Percentiles rank a stretch among this genome's conserved stretches.
These are phyloP conservation scores for Fomitiporia mediterranea DNA, from an alignment of 1,284 basidiomycete species.

Conservation along the genomic window DNA sequence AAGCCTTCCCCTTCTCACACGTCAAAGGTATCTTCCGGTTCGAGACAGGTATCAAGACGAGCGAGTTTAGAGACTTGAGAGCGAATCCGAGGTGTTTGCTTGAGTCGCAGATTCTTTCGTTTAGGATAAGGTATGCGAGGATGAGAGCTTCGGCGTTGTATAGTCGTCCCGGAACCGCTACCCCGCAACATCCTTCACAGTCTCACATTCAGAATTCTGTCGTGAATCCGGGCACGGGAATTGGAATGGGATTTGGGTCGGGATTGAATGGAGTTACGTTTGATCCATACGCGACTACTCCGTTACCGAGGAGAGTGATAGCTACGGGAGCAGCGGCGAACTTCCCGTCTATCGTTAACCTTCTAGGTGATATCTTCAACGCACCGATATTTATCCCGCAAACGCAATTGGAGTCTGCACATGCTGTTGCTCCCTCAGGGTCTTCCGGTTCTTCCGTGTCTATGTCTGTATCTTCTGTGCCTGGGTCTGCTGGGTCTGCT, in stretches of 20 bases:
- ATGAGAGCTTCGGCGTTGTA: slow-evolving; percentile 34
- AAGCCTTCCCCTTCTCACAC: slow-evolving; percentile 63
- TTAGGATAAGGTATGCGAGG: slow-evolving; percentile 73
- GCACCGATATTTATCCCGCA: slow-evolving; percentile 66
- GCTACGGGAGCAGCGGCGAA: slow-evolving; percentile 73
- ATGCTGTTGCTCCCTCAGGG: slow-evolving; percentile 39
- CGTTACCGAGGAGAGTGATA: slow-evolving; percentile 30
- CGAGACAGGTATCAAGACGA: slow-evolving; percentile 78
- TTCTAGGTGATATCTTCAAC: slow-evolving; percentile 76
- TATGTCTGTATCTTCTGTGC: no score
- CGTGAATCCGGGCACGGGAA: no score
- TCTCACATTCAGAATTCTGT: no score
- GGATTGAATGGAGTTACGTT: slow-evolving; percentile 24
- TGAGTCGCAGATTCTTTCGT: slow-evolving; percentile 71
- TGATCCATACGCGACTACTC: slow-evolving; percentile 26
- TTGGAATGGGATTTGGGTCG: neutral
- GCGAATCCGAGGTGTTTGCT: slow-evolving; percentile 79
- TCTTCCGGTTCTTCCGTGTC: no score
- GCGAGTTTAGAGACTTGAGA: slow-evolving; percentile 78
- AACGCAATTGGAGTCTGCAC: slow-evolving; percentile 70
- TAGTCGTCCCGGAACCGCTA: neutral
- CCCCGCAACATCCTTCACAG: neutral
- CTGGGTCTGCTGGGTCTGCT: slow-evolving; percentile 9
- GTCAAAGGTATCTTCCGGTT: slow-evolving; percentile 85
- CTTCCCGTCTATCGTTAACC: slow-evolving; percentile 74